Conservation (phyloP, 1,284 basidiomycete genomes). For the Gomphus bonarii region DNA sequence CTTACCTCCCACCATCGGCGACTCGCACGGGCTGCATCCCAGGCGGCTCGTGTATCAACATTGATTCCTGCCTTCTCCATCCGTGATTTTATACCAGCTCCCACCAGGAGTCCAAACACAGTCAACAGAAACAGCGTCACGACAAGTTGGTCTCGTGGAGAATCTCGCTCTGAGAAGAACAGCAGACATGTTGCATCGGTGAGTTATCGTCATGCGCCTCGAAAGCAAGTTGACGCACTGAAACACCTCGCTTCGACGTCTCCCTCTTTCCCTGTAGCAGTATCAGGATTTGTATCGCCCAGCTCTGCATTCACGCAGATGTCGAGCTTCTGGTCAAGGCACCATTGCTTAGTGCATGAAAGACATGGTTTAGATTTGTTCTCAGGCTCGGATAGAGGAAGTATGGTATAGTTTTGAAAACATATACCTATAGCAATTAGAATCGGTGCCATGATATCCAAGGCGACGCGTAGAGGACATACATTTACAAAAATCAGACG, state of each 20-base stretch:
- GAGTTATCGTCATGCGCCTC: background rate
- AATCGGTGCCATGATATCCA: background rate
- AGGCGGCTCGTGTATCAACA: constrained; percentile 41
- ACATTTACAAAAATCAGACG: constrained; percentile 80
- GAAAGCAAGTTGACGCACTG: constrained; percentile 45
- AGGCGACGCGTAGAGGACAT: constrained; percentile 16
- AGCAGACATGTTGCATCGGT: background rate
- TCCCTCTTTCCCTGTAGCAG: constrained; percentile 90
- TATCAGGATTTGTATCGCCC: constrained; percentile 84
- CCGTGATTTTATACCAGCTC: constrained; percentile 72
- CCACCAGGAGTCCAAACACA: constrained; percentile 74
- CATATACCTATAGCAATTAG: constrained; percentile 61
- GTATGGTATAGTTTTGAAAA: constrained; percentile 82
- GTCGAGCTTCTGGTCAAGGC: constrained; percentile 81
- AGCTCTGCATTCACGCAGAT: constrained; percentile 80
- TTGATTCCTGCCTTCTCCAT: constrained; percentile 59
- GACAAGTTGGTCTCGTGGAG: constrained; percentile 82
- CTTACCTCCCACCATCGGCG: constrained; percentile 74
- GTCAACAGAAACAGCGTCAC: constrained; percentile 84
- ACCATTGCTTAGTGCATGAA: constrained; percentile 92
- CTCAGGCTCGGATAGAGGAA: constrained; percentile 72
- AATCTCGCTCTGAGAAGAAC: constrained; percentile 61
- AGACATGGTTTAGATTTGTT: constrained; percentile 84
- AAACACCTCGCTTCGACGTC: constrained; percentile 95
- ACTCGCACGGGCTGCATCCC: constrained; percentile 33